Conservation (phyloP, 208 protist species). For the Leishmania aethiopica region DNA sequence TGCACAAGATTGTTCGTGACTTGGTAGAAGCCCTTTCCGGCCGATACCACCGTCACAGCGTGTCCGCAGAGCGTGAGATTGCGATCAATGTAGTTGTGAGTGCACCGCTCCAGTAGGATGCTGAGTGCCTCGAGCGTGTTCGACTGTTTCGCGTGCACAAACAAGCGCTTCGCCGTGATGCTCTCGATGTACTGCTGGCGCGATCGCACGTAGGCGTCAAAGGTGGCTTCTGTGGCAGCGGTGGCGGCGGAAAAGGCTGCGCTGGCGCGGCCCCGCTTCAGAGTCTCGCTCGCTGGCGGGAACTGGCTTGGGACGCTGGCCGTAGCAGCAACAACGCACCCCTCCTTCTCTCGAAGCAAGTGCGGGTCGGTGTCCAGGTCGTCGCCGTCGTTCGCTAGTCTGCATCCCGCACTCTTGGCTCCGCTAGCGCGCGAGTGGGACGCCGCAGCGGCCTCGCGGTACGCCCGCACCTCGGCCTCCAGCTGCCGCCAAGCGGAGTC, state of each 20-base stretch:
- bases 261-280: background rate
- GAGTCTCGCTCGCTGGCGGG: background rate
- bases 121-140: slow-evolving; percentile 81
- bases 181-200: slow-evolving; percentile 23
- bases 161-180: slow-evolving; percentile 56
- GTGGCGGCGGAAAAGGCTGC: background rate
- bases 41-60: slow-evolving; percentile 76
- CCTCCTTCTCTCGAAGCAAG: background rate
- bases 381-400: slow-evolving; percentile 1
- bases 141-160: slow-evolving; percentile 67
- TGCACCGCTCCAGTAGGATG: slow-evolving; percentile 71
- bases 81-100: slow-evolving; percentile 51
- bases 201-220: slow-evolving; percentile 16
- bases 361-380: background rate
- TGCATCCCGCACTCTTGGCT: background rate
- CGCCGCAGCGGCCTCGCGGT: slow-evolving; percentile 14
- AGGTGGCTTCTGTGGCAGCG: background rate
- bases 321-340: background rate
- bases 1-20: slow-evolving; percentile 72
- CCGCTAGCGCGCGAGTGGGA: background rate
- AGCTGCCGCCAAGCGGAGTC: slow-evolving; percentile 21
- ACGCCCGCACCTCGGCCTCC: slow-evolving; percentile 25
- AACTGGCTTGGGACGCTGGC: background rate
- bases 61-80: slow-evolving; percentile 63
- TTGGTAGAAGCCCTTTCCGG: slow-evolving; percentile 82